Conservation (phyloP, 2,329 filamentous ascomycete genomes). For the Onygena corvina region DNA sequence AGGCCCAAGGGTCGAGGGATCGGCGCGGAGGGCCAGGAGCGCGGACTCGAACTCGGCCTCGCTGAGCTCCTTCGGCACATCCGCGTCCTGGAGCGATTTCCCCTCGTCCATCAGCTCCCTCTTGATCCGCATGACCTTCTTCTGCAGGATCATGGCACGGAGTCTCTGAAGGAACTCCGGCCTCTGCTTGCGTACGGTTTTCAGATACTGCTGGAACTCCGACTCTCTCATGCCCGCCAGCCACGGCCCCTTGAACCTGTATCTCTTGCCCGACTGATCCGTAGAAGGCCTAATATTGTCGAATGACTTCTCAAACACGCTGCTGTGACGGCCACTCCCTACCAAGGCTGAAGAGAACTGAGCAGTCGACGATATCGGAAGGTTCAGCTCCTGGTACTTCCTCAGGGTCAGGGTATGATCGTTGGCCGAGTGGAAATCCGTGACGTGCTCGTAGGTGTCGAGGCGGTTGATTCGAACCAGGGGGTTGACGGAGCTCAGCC, state of each 20-base stretch:
- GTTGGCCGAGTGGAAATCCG: conserved; percentile 71
- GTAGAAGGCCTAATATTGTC: conserved; percentile 16
- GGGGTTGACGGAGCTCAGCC: conserved; percentile 55
- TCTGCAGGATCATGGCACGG: conserved; percentile 25
- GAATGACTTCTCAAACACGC: conserved; percentile 24
- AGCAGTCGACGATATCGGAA: conserved; percentile 48
- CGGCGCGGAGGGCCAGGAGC: conserved; percentile 34
- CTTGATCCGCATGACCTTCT: conserved; percentile 26
- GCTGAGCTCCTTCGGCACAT: conserved; percentile 22
- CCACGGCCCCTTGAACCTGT: conserved; percentile 49
- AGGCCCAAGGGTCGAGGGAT: conserved; percentile 38
- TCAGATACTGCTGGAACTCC: conserved; percentile 44
- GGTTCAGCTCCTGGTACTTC: conserved; percentile 74
- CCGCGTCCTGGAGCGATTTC: conserved; percentile 24
- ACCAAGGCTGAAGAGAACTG: background rate
- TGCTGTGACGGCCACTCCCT: conserved; percentile 12
- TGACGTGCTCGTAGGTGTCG: conserved; percentile 77
- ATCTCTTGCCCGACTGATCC: conserved; percentile 30
- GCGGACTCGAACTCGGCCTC: conserved; percentile 38
- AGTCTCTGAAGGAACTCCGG: conserved; percentile 29
- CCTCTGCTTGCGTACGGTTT: conserved; percentile 33
- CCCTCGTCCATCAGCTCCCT: conserved; percentile 33
- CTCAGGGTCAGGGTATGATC: conserved; percentile 69
- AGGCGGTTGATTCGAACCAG: conserved; percentile 63
- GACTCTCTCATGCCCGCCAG: conserved; percentile 44